Evolutionary conservation across 768 basidiomycete species (phyloP), one percentile per base, ranked within the genome.

Genomic region (Boletus pseudo-olivaceus): DNA sequence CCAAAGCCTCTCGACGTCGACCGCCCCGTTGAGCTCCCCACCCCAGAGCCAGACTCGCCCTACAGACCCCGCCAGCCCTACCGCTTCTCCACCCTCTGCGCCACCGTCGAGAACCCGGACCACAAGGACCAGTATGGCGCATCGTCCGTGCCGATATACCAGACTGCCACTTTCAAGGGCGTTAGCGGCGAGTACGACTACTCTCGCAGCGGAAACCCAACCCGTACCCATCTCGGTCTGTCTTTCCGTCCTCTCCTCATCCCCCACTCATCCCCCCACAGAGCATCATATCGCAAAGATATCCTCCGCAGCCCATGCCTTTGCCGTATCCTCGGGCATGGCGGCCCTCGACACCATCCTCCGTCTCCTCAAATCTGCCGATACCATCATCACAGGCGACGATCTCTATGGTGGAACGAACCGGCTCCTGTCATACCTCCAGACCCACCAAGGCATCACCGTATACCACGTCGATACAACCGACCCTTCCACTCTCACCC

Each of bases 401-500:
- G 96, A 99, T 70, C 76, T 98, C 26, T 99, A 99, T 72, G 97
- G 97, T 34, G 97, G 97, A 20, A 98, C 96, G 27, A 96, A 99
- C 69, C 90, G 97, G 43, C 83, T 99, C 8, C 82, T 99, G 54
- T 82, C 83, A 10, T 98, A 97, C 73, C 82, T 98, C 55, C 83
- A 84, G 55, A 83, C 83, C 1, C 89, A 98, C 73, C 86, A 85
- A 57, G 94, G 93, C 34, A 88, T 98, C 65, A 82, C 80, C 20
- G 92, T 97, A 33, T 86, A 92, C 69, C 95, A 99, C 70, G 87
- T 96, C 62, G 93, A 98, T 68, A 97, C 95, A 17, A 97, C 96
- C 6, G 67, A 87, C 48, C 82, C 92, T 0, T 62, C 76, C 8
- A 75, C 79, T 12, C 73, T 97, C 48, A 71, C 82, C 20, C 80